Evolutionary conservation across 352 stramenopile genomes (phyloP), one percentile per base, ranked within the genome.

Genomic region (Thraustochytrium striatum): DNA sequence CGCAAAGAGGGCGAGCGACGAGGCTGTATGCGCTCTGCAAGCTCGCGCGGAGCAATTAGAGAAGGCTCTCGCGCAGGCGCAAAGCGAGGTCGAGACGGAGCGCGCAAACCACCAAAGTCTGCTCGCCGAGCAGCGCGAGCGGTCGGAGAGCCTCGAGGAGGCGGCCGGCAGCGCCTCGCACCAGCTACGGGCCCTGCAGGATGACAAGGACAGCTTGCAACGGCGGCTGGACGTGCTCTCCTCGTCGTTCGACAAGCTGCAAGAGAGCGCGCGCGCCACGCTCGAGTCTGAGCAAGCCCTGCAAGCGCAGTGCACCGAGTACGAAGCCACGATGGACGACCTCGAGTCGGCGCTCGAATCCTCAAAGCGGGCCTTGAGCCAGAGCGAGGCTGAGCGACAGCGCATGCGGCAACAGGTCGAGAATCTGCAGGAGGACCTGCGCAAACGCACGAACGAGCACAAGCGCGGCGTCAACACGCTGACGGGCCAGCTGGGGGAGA

Each of bases 401-500:
- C 32, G 32, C 41, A 25, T 75, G 44, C 32, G 21, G 11, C 50
- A 75, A 25, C 43, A 75, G 32, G 50, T 75, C 25, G 16, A 61
- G 25, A 75, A 58, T 61, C 36, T 75, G 50, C 41, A 75, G 41
- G 25, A 19, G 11, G 50, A 75, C 2, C 19, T 70, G n/a, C 38
- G 68, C 13, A 38, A 25, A 9, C 2, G 21, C 19, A 55, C 65
- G 32, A 39, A 61, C 7, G 47, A 21, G 3, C 43, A 75, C 16
- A 58, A 75, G 41, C 43, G 68, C n/a, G 65, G 65, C 32, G 65
- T 61, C n/a, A 75, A 32, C 52, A 62, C 43, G 3, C 61, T 75
- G 32, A 62, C n/a, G 11, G 50, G 43, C 3, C 65, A 75, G 50
- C 65, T 62, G 32, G n/a, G 50, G n/a, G 65, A 75, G 43, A 75